Evolutionary conservation across 2,329 filamentous ascomycete species (phyloP).

Genomic region (Onygenales sp.): DNA sequence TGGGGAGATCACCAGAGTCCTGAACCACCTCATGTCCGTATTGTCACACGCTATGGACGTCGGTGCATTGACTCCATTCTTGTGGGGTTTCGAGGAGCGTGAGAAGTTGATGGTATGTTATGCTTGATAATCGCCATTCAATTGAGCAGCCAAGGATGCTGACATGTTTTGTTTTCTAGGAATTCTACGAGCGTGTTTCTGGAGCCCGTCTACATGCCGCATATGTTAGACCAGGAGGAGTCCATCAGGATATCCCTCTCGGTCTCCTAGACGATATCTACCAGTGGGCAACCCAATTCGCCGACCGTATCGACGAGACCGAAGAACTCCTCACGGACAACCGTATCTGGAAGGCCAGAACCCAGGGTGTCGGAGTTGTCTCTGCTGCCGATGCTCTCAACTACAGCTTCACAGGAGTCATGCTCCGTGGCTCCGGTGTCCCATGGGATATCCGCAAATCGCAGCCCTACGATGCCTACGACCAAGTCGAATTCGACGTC

Average conservation of each 20-base stretch:
- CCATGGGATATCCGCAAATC: slow-evolving; percentile 96
- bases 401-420: slow-evolving; percentile 92
- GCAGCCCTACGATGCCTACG: slow-evolving; percentile 95
- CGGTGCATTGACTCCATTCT: slow-evolving; percentile 90
- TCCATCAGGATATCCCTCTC: slow-evolving; percentile 87
- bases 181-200: slow-evolving; percentile 99
- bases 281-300: slow-evolving; percentile 98
- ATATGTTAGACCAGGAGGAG: slow-evolving; percentile 92
- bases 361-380: slow-evolving; percentile 85
- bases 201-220: slow-evolving; percentile 94
- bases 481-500: slow-evolving; percentile 95
- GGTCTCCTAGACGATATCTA: slow-evolving; percentile 98
- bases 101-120: slow-evolving; percentile 92
- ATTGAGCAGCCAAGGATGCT: background rate
- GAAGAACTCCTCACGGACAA: slow-evolving; percentile 98
- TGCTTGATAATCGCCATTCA: background rate
- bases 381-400: slow-evolving; percentile 90
- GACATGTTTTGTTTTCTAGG: slow-evolving; percentile 45
- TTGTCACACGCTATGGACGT: slow-evolving; percentile 98
- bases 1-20: slow-evolving; percentile 81
- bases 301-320: slow-evolving; percentile 96
- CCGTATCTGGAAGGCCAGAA: slow-evolving; percentile 95
- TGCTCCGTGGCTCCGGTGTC: slow-evolving; percentile 93
- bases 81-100: slow-evolving; percentile 99
- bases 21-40: slow-evolving; percentile 98